phyloP scores from a whole-genome alignment of 129 eudicot species.

The Lactuca saligna region DNA sequence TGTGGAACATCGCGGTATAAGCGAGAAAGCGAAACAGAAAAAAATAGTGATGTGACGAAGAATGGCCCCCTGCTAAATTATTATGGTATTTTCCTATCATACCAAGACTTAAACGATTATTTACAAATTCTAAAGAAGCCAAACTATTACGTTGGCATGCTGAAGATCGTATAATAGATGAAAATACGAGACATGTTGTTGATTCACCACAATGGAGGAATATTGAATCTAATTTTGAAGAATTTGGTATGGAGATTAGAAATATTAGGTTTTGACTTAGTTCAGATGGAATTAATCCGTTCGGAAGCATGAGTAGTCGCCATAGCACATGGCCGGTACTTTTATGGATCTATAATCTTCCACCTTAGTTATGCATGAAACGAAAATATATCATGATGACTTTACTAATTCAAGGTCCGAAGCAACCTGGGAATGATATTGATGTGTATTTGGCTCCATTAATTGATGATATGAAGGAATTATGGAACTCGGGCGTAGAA shows the following conservation, averaged over 20 bases:
- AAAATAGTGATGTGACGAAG: not conserved
- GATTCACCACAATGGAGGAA: constrained; percentile 5
- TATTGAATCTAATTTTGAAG: not conserved
- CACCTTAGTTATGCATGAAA: no score
- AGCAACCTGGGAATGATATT: no score
- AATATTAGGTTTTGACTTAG: not conserved
- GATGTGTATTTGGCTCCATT: no score
- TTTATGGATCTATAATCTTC: no score
- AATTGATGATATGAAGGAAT: no score
- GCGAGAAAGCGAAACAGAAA: not conserved
- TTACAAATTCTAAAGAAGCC: no score
- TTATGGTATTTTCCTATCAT: no score
- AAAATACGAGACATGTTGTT: not conserved
- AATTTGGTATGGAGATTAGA: constrained; percentile 1
- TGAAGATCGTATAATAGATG: not conserved
- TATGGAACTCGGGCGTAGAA: not conserved
- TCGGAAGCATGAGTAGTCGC: no score
- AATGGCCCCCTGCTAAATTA: not conserved
- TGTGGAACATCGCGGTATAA: not conserved
- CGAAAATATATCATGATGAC: not conserved
- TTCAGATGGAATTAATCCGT: no score
- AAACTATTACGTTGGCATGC: not conserved
- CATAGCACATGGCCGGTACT: no score
- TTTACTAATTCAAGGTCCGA: no score
- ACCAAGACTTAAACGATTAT: no score